Evolutionary conservation across 176 grass and related monocot species (phyloP), one percentile per base, ranked within the genome.

Genomic region (Alloteropsis semialata): DNA sequence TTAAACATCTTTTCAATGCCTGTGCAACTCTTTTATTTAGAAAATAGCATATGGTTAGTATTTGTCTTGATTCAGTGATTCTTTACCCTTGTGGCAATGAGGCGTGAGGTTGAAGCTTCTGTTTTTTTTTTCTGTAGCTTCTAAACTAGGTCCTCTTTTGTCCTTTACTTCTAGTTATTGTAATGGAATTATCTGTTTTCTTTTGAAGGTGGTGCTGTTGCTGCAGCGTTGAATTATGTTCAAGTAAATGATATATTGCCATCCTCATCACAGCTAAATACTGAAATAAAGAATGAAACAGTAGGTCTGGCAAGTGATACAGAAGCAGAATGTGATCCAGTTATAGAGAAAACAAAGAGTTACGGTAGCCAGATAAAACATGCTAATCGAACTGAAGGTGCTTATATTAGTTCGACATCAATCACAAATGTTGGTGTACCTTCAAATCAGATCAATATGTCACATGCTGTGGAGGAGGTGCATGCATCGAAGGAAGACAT

Each of bases 251-350:
- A 73, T 80, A 21, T 69, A 66, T 70, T 74, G 25, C 68, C 87
- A 79, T 65, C 48, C 56, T 88, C 67, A n/a, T 66, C 75, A 84
- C 67, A 79, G 41, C 75, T 12, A 12, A 73, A 67, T 74, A 67
- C 28, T 29, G 75, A 66, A 84, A 84, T n/a, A 79, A 56, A 78
- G 22, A 62, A 44, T 2, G n/a, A 27, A 79, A 7, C 48, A 57
- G 37, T 67, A 74, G 55, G 46, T 70, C 45, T 72, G 33, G 45
- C 22, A 0, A 79, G 36, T 73, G 65, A 78, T 74, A 30, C 39
- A 57, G 21, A 27, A 48, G 39, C 77, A 81, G 72, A 13, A 57
- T 55, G 29, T 56, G 28, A 21, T 69, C 62, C 53, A 78, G 29
- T 59, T 84, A 32, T 68, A 34, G 71, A 65, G 24, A 84, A 84